Evolutionary conservation across 2,329 filamentous ascomycete species (phyloP), one percentile per base, ranked within the genome.

Genomic region (Mycosphaerelloides madeirae): DNA sequence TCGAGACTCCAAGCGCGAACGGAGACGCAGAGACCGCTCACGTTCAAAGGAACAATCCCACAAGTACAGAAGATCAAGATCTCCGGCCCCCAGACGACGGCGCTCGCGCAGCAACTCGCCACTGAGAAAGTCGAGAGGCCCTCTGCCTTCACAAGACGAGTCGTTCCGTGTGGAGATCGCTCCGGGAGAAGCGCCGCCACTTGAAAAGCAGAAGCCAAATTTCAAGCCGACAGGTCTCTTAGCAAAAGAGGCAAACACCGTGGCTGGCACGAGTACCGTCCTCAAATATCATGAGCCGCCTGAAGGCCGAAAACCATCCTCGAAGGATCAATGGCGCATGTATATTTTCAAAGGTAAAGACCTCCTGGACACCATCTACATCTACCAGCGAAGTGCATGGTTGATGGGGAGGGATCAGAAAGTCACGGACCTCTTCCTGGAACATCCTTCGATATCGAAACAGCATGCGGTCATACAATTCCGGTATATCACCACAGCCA

Each of bases 251-350:
- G 89, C 89, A 40, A 97, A 98, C 65, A 81, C 81, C 6, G 81
- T 94, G 51, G 79, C 79, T 8, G 87, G 87, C 45, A 84, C 82
- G 3, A 77, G 78, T 16, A 82, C 95, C 43, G 81, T 87, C 3
- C 78, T 98, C 36, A 97, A 97, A 72, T 98, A 98, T 67, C 87
- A 96, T 69, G 93, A 98, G 68, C 93, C 93, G 1, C 72, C 87
- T 9, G 93, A 98, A 71, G 87, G 91, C 38, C 85, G 93, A 47
- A 95, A 95, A 57, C 87, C 93, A 0, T 77, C 90, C 0, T 62
- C 84, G 1, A 83, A 81, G 43, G 82, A 93, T 55, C 72, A 80
- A 45, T 98, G 91, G 91, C 86, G 87, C 48, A 73, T 98, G 37
- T 97, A 94, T 64, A 79, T 96, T 16, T 98, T 98, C 77, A 95